Conservation (phyloP, 1,284 basidiomycete genomes). For the Termitomyces sp. region DNA sequence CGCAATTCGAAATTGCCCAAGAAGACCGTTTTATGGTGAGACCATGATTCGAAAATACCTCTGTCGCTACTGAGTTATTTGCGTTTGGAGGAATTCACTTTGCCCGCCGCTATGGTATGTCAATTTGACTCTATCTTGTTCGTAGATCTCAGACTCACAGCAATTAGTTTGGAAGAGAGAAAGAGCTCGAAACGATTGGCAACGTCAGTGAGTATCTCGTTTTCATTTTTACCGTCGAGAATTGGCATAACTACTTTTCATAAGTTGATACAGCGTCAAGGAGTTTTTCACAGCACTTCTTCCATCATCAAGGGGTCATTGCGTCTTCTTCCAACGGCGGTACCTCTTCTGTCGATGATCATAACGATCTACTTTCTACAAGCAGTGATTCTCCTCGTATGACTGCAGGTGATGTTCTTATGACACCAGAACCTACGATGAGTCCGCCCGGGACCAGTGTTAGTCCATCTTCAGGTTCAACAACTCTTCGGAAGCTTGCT, state of each 20-base stretch:
- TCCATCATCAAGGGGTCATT: slow-evolving; percentile 37
- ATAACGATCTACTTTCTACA: slow-evolving; percentile 42
- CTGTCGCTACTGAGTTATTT: slow-evolving; percentile 2
- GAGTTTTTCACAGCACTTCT: slow-evolving; percentile 54
- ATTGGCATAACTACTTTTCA: neutral
- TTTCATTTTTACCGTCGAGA: neutral
- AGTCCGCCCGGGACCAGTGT: slow-evolving; percentile 25
- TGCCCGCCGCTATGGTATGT: slow-evolving; percentile 57
- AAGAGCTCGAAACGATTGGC: slow-evolving; percentile 59
- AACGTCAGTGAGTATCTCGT: slow-evolving; percentile 46
- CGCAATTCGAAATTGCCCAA: slow-evolving; percentile 56
- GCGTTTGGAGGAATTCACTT: slow-evolving; percentile 52
- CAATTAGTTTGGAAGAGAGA: slow-evolving; percentile 60
- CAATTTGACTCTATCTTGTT: neutral
- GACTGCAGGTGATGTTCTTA: slow-evolving; percentile 17
- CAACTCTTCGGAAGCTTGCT: slow-evolving; percentile 41
- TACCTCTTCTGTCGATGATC: slow-evolving; percentile 31
- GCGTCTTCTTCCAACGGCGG: slow-evolving; percentile 28
- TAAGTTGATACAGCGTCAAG: slow-evolving; percentile 55
- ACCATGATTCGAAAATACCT: neutral
- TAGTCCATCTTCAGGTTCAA: slow-evolving; percentile 30
- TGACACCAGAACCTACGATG: slow-evolving; percentile 18
- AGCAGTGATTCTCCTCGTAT: slow-evolving; percentile 35
- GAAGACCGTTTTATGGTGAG: slow-evolving; percentile 59
- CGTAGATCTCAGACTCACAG: slow-evolving; percentile 1